These are phyloP conservation scores for Agrocybe praecox DNA, from an alignment of 768 basidiomycete genomes.

Conservation along the genomic window DNA sequence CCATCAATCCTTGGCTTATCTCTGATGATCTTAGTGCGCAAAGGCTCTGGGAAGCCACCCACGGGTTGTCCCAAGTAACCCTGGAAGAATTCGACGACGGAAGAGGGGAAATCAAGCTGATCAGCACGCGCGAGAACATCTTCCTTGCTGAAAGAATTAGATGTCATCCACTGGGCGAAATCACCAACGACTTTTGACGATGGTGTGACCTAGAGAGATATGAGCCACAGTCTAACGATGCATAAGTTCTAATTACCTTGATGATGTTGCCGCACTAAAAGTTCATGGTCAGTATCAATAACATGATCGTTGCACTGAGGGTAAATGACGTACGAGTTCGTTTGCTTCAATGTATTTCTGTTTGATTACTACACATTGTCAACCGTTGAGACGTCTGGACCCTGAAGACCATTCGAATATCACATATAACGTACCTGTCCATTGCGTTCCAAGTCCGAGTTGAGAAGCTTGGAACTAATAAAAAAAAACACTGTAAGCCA, in stretches of 20 bases:
- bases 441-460: conserved; percentile 95
- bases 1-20: conserved; percentile 93
- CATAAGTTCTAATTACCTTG: conserved; percentile 52
- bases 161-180: conserved; percentile 99
- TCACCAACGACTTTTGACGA: conserved; percentile 99
- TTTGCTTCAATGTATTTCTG: conserved; percentile 99
- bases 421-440: conserved; percentile 63
- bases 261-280: conserved; percentile 92
- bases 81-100: conserved; percentile 98
- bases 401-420: neutral
- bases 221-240: too few species aligned
- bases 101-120: conserved; percentile 95
- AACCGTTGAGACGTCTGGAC: conserved; percentile 11
- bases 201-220: conserved; percentile 74
- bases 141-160: conserved; percentile 85
- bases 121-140: conserved; percentile 88
- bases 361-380: conserved; percentile 74
- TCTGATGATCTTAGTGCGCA: conserved; percentile 90
- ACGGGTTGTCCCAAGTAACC: conserved; percentile 98
- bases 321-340: conserved; percentile 60
- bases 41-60: conserved; percentile 97
- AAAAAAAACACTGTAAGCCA: conserved; percentile 15
- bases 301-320: conserved; percentile 1
- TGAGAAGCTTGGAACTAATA: conserved; percentile 96
- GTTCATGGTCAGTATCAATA: conserved; percentile 5